A percentile compares a stretch with the other conserved stretches of the same genome.
These are phyloP conservation scores for Phytopythium vexans DNA, from an alignment of 352 stramenopile genomes.

Conservation along the genomic window DNA sequence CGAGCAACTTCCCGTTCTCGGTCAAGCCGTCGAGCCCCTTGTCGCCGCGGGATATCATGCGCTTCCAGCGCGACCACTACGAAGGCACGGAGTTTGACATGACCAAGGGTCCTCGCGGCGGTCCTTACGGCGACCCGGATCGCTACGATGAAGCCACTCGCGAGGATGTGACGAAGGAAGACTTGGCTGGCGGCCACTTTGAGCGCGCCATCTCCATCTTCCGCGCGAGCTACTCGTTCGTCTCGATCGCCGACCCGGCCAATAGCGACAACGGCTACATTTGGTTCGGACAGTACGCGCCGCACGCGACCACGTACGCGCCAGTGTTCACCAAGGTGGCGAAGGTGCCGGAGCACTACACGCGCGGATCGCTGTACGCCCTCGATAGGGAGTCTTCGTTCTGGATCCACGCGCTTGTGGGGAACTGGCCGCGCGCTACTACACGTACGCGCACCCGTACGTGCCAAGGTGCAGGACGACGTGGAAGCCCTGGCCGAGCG, in stretches of 20 bases:
- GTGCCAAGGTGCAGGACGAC: slow-evolving; percentile 46
- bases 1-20: slow-evolving; percentile 86
- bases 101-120: slow-evolving; percentile 65
- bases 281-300: slow-evolving; percentile 90
- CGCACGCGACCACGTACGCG: slow-evolving; percentile 84
- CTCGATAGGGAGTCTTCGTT: slow-evolving; percentile 66
- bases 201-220: slow-evolving; percentile 94
- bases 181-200: slow-evolving; percentile 66
- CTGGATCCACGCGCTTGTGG: slow-evolving; percentile 80
- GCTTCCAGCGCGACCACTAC: slow-evolving; percentile 92
- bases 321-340: slow-evolving; percentile 82
- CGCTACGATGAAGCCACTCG: slow-evolving; percentile 68
- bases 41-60: slow-evolving; percentile 85
- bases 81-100: slow-evolving; percentile 91
- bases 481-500: slow-evolving; percentile 46
- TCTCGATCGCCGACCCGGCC: slow-evolving; percentile 57
- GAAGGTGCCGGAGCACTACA: slow-evolving; percentile 41
- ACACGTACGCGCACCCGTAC: slow-evolving; percentile 59
- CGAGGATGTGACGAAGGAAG: slow-evolving; percentile 41
- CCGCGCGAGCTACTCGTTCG: slow-evolving; percentile 88
- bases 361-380: slow-evolving; percentile 57
- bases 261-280: slow-evolving; percentile 65
- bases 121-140: slow-evolving; percentile 91
- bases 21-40: slow-evolving; percentile 56
- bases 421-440: slow-evolving; percentile 82